These are phyloP conservation scores for Lepiota venenata DNA, from an alignment of 768 basidiomycete genomes.

Conservation along the genomic window DNA sequence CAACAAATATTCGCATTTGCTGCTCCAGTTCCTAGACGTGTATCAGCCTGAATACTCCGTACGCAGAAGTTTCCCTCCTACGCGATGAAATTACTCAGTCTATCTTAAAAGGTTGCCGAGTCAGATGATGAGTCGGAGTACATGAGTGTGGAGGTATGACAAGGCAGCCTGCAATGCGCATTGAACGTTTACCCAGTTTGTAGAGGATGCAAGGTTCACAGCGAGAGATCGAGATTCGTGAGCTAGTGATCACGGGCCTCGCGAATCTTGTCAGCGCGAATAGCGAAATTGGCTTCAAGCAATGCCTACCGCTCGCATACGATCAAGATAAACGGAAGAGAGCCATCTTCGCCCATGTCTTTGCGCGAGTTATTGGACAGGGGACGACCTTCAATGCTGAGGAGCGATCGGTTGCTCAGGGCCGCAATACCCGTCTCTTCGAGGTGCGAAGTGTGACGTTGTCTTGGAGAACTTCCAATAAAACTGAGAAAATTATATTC, in stretches of 20 bases:
- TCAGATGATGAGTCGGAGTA: conserved; percentile 43
- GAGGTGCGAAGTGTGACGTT: conserved; percentile 41
- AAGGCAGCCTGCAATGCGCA: background rate
- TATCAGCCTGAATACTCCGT: conserved; percentile 48
- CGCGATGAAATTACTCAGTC: background rate
- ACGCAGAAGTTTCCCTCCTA: conserved; percentile 13
- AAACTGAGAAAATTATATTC: conserved; percentile 4
- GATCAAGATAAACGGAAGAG: conserved; percentile 67
- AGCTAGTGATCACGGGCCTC: conserved; percentile 76
- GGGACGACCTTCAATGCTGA: conserved; percentile 75
- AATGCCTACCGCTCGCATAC: conserved; percentile 78
- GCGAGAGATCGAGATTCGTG: conserved; percentile 61
- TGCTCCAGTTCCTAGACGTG: conserved; percentile 58
- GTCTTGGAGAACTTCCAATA: background rate
- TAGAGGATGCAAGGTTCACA: conserved; percentile 43
- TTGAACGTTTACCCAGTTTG: background rate
- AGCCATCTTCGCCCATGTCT: conserved; percentile 80
- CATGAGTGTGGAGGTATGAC: background rate
- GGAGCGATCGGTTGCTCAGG: conserved; percentile 44
- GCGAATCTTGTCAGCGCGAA: conserved; percentile 82
- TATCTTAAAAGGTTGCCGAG: conserved; percentile 40
- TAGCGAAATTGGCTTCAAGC: conserved; percentile 85
- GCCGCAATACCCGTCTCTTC: conserved; percentile 49
- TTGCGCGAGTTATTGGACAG: conserved; percentile 75
- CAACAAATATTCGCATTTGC: conserved; percentile 67